Conservation (phyloP, 495 filamentous ascomycete species). For the Hypomontagnella submonticulosa region DNA sequence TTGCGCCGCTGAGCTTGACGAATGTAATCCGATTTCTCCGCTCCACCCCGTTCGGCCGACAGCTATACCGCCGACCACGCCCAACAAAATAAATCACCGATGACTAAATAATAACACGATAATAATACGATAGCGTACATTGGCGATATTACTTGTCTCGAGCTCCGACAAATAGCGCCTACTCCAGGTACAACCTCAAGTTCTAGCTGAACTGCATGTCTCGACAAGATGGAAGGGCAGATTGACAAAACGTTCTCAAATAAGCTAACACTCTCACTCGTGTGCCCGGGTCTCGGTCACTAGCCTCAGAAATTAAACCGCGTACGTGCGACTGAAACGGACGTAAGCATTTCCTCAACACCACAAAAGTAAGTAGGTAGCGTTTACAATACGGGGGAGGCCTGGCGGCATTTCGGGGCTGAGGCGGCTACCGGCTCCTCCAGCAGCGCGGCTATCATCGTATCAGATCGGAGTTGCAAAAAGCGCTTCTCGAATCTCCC, state of each 20-base stretch:
- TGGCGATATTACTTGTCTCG: constrained; percentile 37
- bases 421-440: constrained; percentile 28
- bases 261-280: constrained; percentile 5
- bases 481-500: background rate
- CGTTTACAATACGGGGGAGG: constrained; percentile 35
- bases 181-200: constrained; percentile 25
- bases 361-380: background rate
- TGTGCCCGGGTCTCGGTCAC: constrained; percentile 29
- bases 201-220: constrained; percentile 43
- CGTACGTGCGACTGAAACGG: constrained; percentile 15
- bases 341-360: background rate
- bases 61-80: constrained; percentile 14
- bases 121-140: background rate
- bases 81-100: constrained; percentile 19
- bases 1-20: constrained; percentile 5
- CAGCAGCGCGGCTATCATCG: constrained; percentile 34
- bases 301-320: constrained; percentile 28
- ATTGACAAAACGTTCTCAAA: constrained; percentile 9
- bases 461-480: constrained; percentile 16
- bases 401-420: constrained; percentile 41
- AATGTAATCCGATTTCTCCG: constrained; percentile 27
- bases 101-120: constrained; percentile 7
- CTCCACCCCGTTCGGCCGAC: constrained; percentile 30
- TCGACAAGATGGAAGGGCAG: constrained; percentile 41
- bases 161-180: constrained; percentile 31